Percentiles rank a stretch among this genome's conserved stretches.
Evolutionary conservation across 352 stramenopile genomes (phyloP).

Genomic region (Phytophthora litchii): DNA sequence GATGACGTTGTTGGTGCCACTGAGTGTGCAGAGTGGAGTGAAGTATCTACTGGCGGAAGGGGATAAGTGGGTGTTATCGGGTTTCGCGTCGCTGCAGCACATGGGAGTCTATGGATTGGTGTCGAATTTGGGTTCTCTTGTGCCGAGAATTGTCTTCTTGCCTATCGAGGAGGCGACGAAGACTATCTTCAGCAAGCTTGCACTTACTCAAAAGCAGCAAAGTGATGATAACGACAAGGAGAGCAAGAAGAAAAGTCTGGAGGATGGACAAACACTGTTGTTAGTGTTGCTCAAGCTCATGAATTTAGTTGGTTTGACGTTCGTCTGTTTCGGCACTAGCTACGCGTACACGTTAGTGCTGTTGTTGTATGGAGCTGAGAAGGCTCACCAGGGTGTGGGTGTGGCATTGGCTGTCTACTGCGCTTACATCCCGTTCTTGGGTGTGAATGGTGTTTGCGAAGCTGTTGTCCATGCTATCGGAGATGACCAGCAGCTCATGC

Average conservation of each 20-base stretch:
- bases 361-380: slow-evolving; percentile 82
- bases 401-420: slow-evolving; percentile 85
- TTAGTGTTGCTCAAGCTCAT: slow-evolving; percentile 84
- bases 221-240: slow-evolving; percentile 11
- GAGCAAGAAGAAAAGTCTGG: slow-evolving; percentile 35
- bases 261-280: slow-evolving; percentile 56
- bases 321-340: slow-evolving; percentile 84
- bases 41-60: slow-evolving; percentile 98
- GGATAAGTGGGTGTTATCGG: slow-evolving; percentile 95
- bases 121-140: slow-evolving; percentile 95
- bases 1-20: slow-evolving; percentile 59
- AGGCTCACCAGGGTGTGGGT: slow-evolving; percentile 59
- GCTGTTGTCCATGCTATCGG: slow-evolving; percentile 94
- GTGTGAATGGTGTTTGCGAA: slow-evolving; percentile 96
- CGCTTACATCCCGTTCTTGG: slow-evolving; percentile 95
- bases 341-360: slow-evolving; percentile 83
- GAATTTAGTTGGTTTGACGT: slow-evolving; percentile 82
- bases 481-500: slow-evolving; percentile 69
- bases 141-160: slow-evolving; percentile 95
- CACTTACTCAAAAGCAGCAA: slow-evolving; percentile 34
- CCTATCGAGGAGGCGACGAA: slow-evolving; percentile 97
- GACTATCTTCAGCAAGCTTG: slow-evolving; percentile 94
- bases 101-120: slow-evolving; percentile 97
- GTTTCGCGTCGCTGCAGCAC: slow-evolving; percentile 90
- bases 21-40: slow-evolving; percentile 94